These are phyloP conservation scores for Singerocomus rubriflavus DNA, from an alignment of 1,284 basidiomycete species.

Conservation along the genomic window DNA sequence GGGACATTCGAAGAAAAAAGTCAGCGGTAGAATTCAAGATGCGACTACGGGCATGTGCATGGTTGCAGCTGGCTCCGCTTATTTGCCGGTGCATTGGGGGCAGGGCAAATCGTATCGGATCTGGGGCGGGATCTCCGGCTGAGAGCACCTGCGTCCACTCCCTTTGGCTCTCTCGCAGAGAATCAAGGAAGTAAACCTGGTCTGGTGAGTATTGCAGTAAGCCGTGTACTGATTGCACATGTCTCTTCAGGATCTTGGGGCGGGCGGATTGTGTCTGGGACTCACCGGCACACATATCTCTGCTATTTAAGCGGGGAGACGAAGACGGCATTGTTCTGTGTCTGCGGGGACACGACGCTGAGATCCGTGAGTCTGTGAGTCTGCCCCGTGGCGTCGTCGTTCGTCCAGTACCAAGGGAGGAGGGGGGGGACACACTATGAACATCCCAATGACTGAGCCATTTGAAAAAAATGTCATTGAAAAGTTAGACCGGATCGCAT, in stretches of 20 bases:
- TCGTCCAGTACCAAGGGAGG: slow-evolving; percentile 8
- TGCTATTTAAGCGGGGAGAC: slow-evolving; percentile 18
- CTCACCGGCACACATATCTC: slow-evolving; percentile 13
- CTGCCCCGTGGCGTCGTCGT: slow-evolving; percentile 12
- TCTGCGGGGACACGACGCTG: background rate
- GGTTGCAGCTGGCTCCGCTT: slow-evolving; percentile 4
- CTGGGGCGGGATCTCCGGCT: accelerated
- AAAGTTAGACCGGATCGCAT: slow-evolving; percentile 2
- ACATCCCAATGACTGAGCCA: background rate
- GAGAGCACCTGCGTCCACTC: slow-evolving; percentile 1
- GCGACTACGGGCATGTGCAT: background rate
- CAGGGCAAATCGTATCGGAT: slow-evolving; percentile 12
- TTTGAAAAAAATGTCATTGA: background rate
- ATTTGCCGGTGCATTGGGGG: background rate
- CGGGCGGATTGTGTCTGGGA: slow-evolving; percentile 5
- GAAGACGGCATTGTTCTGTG: slow-evolving; percentile 9
- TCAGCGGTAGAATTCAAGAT: background rate
- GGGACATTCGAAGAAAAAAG: background rate
- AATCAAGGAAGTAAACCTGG: background rate
- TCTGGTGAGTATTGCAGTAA: slow-evolving; percentile 12
- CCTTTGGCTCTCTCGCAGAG: background rate
- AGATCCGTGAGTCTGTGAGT: background rate
- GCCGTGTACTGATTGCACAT: slow-evolving; percentile 17
- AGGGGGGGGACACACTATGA: background rate
- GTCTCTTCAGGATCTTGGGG: slow-evolving; percentile 2